phyloP scores from a whole-genome alignment of 805 yeast species.

The Kodamaea leandrae region DNA sequence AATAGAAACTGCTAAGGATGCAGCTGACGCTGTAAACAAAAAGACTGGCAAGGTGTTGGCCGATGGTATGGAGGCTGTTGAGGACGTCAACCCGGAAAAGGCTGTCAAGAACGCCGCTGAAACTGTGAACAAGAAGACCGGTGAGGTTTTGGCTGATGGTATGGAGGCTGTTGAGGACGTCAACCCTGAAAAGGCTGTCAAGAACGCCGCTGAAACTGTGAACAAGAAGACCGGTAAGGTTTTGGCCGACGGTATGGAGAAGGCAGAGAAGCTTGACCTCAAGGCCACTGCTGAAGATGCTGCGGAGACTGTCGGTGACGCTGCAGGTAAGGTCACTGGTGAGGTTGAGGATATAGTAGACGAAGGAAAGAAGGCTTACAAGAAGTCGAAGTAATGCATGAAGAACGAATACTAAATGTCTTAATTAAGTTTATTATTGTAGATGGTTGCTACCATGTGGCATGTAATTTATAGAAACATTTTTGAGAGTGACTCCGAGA shows the following conservation, averaged over 20 bases:
- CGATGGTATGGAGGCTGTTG: conserved; percentile 39
- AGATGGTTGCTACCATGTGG: no score
- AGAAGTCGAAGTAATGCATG: conserved; percentile 8
- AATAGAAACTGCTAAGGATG: conserved; percentile 18
- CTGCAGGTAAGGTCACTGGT: conserved; percentile 14
- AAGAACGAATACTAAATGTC: no score
- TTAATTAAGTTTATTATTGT: no score
- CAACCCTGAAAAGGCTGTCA: conserved; percentile 19
- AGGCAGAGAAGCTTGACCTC: conserved; percentile 4
- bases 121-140: conserved; percentile 35
- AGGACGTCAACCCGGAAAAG: conserved; percentile 17
- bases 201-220: conserved; percentile 24
- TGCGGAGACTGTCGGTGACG: conserved; percentile 34
- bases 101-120: conserved; percentile 25
- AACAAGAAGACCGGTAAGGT: conserved; percentile 29
- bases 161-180: conserved; percentile 34
- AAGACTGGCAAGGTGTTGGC: conserved; percentile 42
- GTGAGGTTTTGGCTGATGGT: conserved; percentile 40
- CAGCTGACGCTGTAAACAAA: conserved; percentile 23
- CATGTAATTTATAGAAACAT: no score
- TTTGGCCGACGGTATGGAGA: conserved; percentile 6
- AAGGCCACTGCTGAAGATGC: conserved; percentile 6
- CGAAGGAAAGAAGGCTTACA: conserved; percentile 12
- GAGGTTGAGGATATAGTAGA: conserved; percentile 4
- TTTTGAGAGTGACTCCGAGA: no score